Evolutionary conservation across 106 monocot genomes (phyloP).

Genomic region (Dendrobium catenatum): DNA sequence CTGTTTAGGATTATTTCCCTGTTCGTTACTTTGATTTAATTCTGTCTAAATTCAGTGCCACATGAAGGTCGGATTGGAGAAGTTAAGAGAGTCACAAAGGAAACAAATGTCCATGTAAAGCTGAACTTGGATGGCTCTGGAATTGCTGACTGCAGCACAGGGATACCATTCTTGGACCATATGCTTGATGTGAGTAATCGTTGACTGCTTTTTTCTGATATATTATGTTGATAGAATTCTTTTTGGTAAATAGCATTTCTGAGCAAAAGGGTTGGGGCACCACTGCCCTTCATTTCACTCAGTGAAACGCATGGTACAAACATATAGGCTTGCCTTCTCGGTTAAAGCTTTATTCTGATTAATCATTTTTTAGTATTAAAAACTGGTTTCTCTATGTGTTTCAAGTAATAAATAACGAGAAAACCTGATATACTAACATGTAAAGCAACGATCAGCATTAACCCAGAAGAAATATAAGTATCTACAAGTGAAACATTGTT

Average conservation of each 20-base stretch:
- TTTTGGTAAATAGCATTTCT: background rate
- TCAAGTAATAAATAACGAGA: background rate
- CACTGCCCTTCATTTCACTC: no score
- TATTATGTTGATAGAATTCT: background rate
- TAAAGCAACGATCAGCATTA: background rate
- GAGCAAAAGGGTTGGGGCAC: no score
- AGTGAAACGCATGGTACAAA: no score
- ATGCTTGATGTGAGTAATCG: conserved; percentile 76
- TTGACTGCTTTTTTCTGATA: background rate
- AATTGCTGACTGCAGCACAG: conserved; percentile 53
- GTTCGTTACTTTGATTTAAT: background rate
- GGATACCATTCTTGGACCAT: conserved; percentile 91
- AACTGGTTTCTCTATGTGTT: background rate
- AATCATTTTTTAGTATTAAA: background rate
- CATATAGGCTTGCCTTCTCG: no score
- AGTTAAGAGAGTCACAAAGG: conserved; percentile 80
- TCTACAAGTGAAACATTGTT: background rate
- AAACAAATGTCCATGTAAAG: conserved; percentile 73
- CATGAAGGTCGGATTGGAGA: conserved; percentile 57
- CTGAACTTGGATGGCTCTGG: conserved; percentile 82
- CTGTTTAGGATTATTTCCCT: background rate
- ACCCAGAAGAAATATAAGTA: background rate
- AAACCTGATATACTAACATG: background rate
- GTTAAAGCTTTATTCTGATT: no score
- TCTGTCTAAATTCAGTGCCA: background rate